Base-by-base conservation (phyloP, 163 green algal genomes). In the Coccomyxa subellipsoidea region DNA sequence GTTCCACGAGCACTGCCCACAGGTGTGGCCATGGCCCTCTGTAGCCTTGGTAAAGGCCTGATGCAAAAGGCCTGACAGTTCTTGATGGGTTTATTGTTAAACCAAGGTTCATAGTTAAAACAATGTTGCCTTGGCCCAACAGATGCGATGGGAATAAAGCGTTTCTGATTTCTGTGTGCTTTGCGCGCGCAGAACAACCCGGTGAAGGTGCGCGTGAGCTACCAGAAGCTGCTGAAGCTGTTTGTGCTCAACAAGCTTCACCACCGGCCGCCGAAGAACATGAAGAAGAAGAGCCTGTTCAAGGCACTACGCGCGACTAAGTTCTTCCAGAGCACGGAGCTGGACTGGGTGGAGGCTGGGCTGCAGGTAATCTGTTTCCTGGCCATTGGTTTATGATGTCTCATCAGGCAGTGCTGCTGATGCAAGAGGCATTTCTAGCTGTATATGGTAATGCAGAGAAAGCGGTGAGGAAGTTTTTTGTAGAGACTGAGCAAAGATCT, bases 171-270 rank as follows among this genome's bases (percentile, higher is more conserved):
- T n/a, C 25, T 1, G 32, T 77, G 70, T 23, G 32, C 32, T 31
- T 66, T 69, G 59, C 36, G 95, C 82, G 96, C 98, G 95, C 96
- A 98, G 95, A 87, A 88, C 34, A 95, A 99, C 88, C 96, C 97
- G 2, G 97, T 99, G 69, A 99, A 99, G 90, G 95, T 99, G 75
- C 91, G 97, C 36, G 97, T 99, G 78, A 95, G 85, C 79, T 99
- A 99, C 92, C 97, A 99, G 94, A 99, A 99, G 94, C 94, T 99
- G 87, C 92, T 99, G 23, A 99, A 99, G 95, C 95, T 94, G 88
- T 98, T 95, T 83, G 93, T 99, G 79, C 91, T 99, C 32, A 99
- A 99, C 91, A 79, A 92, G 83, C 92, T 99, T 87, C 96, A 99
- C 90, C 86, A 93, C 76, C 91, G 94, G 27, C 91, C 92, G 36